Percentiles rank a stretch among this genome's conserved stretches.
phyloP scores from a whole-genome alignment of 352 stramenopile species.

The Globisporangium parvum region DNA sequence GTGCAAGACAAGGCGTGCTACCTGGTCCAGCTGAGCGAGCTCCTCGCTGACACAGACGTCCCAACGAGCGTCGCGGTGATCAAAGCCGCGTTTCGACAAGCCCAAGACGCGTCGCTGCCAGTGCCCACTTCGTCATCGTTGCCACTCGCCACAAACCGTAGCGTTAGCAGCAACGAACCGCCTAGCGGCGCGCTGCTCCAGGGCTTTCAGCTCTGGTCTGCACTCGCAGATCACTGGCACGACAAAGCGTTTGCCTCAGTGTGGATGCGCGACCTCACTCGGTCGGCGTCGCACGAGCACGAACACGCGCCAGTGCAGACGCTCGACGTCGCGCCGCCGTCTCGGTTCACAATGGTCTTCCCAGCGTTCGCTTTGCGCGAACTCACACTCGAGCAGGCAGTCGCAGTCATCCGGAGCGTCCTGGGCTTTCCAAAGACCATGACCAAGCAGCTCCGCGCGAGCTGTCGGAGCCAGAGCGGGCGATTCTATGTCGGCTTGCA shows the following conservation, averaged over 20 bases:
- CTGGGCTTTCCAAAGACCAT: constrained; percentile 20
- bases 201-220: constrained; percentile 35
- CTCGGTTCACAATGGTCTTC: constrained; percentile 14
- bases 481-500: constrained; percentile 47
- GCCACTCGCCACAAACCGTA: neutral
- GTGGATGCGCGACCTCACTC: constrained; percentile 13
- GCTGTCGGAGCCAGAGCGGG: constrained; percentile 30
- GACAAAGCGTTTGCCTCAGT: constrained; percentile 24
- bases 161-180: neutral
- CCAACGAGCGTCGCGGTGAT: constrained; percentile 29
- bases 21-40: constrained; percentile 28
- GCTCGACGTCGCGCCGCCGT: constrained; percentile 7
- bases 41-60: constrained; percentile 22
- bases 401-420: constrained; percentile 23
- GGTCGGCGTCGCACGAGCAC: neutral
- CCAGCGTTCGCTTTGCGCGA: constrained; percentile 12
- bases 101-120: constrained; percentile 23
- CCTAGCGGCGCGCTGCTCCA: constrained; percentile 9
- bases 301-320: neutral
- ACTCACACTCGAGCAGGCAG: constrained; percentile 24
- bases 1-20: constrained; percentile 25
- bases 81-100: constrained; percentile 31
- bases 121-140: constrained; percentile 5
- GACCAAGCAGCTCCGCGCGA: constrained; percentile 20
- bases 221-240: constrained; percentile 23